Evolutionary conservation across 768 basidiomycete species (phyloP), one percentile per base, ranked within the genome.

Genomic region (Russula lepida): DNA sequence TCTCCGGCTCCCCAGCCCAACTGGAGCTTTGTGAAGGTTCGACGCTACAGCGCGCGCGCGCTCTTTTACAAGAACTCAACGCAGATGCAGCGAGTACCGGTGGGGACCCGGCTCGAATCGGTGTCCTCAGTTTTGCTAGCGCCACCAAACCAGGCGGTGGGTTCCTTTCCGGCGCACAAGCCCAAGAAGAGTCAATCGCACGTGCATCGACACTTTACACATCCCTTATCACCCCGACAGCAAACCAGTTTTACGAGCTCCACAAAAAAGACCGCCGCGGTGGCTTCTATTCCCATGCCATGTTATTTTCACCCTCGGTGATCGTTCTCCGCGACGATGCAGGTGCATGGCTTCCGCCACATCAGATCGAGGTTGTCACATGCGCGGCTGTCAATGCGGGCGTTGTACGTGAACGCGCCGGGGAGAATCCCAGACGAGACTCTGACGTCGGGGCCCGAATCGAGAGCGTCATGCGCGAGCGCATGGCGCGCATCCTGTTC

Each of bases 141-240:
- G 88, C 89, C 4, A 85, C 80, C 54, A 81, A 82, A 39, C 84
- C 86, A 1, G 88, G 89, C 1, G 88, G 89, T 4, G 89, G 89
- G 6, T 90, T 92, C 71, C 77, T 81, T 60, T 77, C 71, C 58
- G 89, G 89, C 17, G 82, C 86, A 0, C 81, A 84, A 60, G 89
- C 89, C 1, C 89, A 92, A 67, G 89, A 92, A 70, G 89, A 92
- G 70, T 84, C 84, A 39, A 80, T 92, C 66, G 88, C 89, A 12
- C 83, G 89, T 44, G 81, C 87, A 5, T 89, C 88, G 12, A 86
- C 84, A 6, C 73, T 92, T 6, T 88, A 84, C 65, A 74, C 79
- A 1, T 79, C 84, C 9, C 83, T 91, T 58, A 76, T 77, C 68
- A 81, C 84, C 11, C 69, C 71, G 17, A 75, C 74, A 6, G 84